phyloP scores from a whole-genome alignment of 768 basidiomycete genomes.

The Kwoniella sp. region DNA sequence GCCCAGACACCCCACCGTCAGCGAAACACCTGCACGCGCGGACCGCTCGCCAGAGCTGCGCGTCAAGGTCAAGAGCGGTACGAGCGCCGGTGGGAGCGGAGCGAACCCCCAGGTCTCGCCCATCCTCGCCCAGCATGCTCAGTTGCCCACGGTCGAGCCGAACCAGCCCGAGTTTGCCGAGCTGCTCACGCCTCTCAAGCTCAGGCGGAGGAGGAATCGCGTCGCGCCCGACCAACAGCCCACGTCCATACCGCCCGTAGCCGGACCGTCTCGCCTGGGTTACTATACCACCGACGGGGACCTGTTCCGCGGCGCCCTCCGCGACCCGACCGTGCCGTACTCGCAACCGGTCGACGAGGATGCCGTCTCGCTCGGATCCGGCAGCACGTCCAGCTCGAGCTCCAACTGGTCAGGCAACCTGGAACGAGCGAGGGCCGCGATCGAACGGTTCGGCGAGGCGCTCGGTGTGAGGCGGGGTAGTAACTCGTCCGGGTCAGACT shows the following conservation, averaged over 20 bases:
- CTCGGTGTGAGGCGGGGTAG: slow-evolving; percentile 44
- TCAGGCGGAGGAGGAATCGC: slow-evolving; percentile 25
- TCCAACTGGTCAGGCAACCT: slow-evolving; percentile 38
- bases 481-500: slow-evolving; percentile 19
- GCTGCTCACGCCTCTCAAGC: slow-evolving; percentile 38
- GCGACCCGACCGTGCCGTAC: slow-evolving; percentile 25
- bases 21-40: background rate
- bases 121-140: slow-evolving; percentile 14
- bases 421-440: slow-evolving; percentile 42
- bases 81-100: background rate
- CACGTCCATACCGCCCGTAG: slow-evolving; percentile 10
- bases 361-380: slow-evolving; percentile 27
- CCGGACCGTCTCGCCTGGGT: slow-evolving; percentile 32
- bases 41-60: background rate
- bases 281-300: slow-evolving; percentile 38
- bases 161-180: slow-evolving; percentile 41
- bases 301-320: slow-evolving; percentile 34
- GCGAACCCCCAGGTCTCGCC: slow-evolving; percentile 14
- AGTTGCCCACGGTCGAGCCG: slow-evolving; percentile 5
- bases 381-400: slow-evolving; percentile 27
- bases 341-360: slow-evolving; percentile 28
- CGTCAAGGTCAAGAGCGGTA: background rate
- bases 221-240: slow-evolving; percentile 3
- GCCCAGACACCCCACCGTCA: background rate
- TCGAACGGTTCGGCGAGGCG: slow-evolving; percentile 40